Evolutionary conservation across 805 yeast species (phyloP), one percentile per base, ranked within the genome.

Genomic region (Myxozyma nipponensis): DNA sequence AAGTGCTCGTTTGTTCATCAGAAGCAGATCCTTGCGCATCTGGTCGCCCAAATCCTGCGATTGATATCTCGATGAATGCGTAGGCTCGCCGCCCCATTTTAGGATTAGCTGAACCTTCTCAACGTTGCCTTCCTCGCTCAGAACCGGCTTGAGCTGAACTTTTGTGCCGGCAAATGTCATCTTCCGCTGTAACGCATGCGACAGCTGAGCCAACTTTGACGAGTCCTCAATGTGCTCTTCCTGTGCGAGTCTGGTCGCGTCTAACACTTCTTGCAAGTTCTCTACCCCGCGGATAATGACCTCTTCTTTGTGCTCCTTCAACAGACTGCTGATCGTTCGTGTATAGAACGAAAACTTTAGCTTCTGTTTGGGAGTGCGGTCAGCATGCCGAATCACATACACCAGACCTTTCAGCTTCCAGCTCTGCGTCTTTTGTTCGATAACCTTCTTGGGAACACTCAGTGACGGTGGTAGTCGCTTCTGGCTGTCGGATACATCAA

Each of bases 1-100:
- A 62, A 93, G 74, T 6, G 93, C 88, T 36, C 83, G 84, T 56
- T 85, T 82, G 68, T 93, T 93, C 65, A 93, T 74, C 52, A 93
- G 75, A 64, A 86, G 83, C 61, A 89, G 78, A 67, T 93, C 95
- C 66, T 91, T 96, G 63, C 98, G 82, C 72, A 86, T 77, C 69
- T 90, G 96, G 65, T 91, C 98, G 46, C 98, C 99, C 18, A 93
- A 79, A 68, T 93, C 99, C 25, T 83, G 78, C 1, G 96, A 95
- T 70, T 93, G 99, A 66, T 88, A 86, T 56, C 83, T 79, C 1
- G 98, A 97, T 9, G 97, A 89, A 67, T 93, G 99, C 1, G 99
- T 93, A 4, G 98, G 97, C 68, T 93, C 99, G 57, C 99, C 99
- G 62, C 98, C 98, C 98, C 98, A 93, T 67, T 93, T 93, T 62